Evolutionary conservation across 2,329 filamentous ascomycete genomes (phyloP), one percentile per base, ranked within the genome.

Genomic region (Alternaria conjuncta): DNA sequence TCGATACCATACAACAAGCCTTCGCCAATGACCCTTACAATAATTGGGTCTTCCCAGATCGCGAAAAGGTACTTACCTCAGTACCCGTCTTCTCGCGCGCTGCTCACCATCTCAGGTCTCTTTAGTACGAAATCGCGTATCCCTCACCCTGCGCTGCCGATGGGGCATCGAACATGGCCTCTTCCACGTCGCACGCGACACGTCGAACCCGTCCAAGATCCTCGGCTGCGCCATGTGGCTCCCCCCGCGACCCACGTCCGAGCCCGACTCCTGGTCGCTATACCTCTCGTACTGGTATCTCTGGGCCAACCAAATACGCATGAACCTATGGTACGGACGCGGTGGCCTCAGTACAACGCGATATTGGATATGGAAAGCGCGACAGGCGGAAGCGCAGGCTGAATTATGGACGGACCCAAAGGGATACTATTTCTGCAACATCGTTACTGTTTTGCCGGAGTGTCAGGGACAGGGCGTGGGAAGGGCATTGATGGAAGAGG

Each of bases 361-460:
- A 6, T 93, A 93, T 75, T 89, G 87, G 77, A 90, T 92, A 68
- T 93, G 90, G 90, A 93, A 93, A 73, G 83, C 83, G 5, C 84
- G 86, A 6, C 90, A 93, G 76, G 84, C 85, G 0, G 81, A 86
- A 43, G 88, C 86, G 1, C 90, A 92, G 59, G 80, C 81, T 0
- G 80, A 86, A 25, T 79, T 92, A 4, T 93, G 90, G 90, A 87
- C 82, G 0, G 88, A 91, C 60, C 83, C 85, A 0, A 82, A 84
- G 6, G 91, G 91, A 0, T 93, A 93, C 72, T 93, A 92, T 72
- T 93, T 93, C 69, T 89, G 91, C 67, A 93, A 93, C 72, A 91
- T 93, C 64, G 87, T 93, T 71, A 89, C 90, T 0, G 90, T 93
- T 2, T 76, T 87, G 15, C 89, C 90, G 0, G 85, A 88, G 53